A percentile compares a stretch with the other conserved stretches of the same genome.
Evolutionary conservation across 1,139 yeast species (phyloP).

Genomic region (Hyphopichia burtonii): DNA sequence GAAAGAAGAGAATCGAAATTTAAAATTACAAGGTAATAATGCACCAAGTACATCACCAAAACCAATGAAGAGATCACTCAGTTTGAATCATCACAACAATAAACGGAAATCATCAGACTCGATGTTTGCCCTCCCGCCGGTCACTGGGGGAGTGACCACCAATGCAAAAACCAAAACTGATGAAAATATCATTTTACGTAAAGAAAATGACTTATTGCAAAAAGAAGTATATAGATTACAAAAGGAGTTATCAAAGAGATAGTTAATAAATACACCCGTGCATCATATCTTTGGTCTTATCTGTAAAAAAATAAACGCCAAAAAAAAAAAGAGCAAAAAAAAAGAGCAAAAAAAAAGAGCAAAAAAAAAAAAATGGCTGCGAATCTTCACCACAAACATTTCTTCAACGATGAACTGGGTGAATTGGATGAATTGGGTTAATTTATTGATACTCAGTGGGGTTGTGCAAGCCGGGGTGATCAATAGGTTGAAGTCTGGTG

Average conservation of each 20-base stretch:
- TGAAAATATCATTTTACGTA: not conserved
- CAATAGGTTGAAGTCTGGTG: too few species aligned
- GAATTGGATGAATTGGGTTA: too few species aligned
- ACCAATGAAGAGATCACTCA: not conserved
- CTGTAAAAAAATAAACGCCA: too few species aligned
- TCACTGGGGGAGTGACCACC: not conserved
- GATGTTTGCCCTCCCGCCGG: not conserved
- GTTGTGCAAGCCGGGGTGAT: too few species aligned
- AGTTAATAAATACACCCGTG: slow-evolving; percentile 7
- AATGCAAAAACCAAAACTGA: not conserved
- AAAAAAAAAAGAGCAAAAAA: too few species aligned
- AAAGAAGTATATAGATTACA: slow-evolving; percentile 12
- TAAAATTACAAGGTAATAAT: slow-evolving; percentile 14
- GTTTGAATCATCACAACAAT: not conserved
- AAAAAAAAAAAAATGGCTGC: too few species aligned
- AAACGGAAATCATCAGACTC: too few species aligned
- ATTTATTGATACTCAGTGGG: too few species aligned
- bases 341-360: too few species aligned
- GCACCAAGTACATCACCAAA: not conserved
- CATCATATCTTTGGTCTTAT: slow-evolving; percentile 10
- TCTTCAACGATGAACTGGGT: too few species aligned
- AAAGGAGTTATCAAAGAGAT: slow-evolving; percentile 8
- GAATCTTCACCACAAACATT: too few species aligned
- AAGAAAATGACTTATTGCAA: not conserved
- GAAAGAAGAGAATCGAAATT: slow-evolving; percentile 49